These are phyloP conservation scores for Kodamaea derodonti DNA, from an alignment of 1,139 yeast genomes.

Conservation along the genomic window DNA sequence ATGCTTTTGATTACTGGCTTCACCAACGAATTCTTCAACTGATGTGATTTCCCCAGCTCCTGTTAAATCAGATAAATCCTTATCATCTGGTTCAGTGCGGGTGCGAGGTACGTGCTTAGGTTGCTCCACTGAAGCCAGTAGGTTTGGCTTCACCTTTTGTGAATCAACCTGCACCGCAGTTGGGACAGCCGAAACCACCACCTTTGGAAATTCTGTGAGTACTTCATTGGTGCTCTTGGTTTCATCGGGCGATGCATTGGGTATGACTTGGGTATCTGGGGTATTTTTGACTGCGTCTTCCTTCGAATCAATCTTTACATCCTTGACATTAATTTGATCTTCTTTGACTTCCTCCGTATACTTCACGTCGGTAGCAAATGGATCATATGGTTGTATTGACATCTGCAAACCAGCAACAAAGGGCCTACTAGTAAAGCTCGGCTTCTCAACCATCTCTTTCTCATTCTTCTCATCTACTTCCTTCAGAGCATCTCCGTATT, in stretches of 20 bases:
- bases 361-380: too few relatives aligned
- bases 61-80: constrained; percentile 14
- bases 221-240: too few relatives aligned
- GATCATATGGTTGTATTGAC: constrained; percentile 16
- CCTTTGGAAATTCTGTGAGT: too few relatives aligned
- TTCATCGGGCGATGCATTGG: too few relatives aligned
- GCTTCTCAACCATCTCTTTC: constrained; percentile 5
- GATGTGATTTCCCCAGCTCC: constrained; percentile 14
- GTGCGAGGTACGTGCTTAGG: background rate
- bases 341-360: too few relatives aligned
- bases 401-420: constrained; percentile 4
- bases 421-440: background rate
- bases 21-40: constrained; percentile 14
- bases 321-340: too few relatives aligned
- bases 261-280: too few relatives aligned
- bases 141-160: background rate
- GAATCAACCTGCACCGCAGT: too few relatives aligned
- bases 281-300: too few relatives aligned
- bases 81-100: constrained; percentile 3
- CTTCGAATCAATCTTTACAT: too few relatives aligned
- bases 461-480: constrained; percentile 1
- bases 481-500: background rate
- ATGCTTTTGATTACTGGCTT: constrained; percentile 10
- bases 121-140: too few relatives aligned
- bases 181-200: too few relatives aligned